phyloP scores from a whole-genome alignment of 768 basidiomycete genomes.

The Auricularia heimuer region DNA sequence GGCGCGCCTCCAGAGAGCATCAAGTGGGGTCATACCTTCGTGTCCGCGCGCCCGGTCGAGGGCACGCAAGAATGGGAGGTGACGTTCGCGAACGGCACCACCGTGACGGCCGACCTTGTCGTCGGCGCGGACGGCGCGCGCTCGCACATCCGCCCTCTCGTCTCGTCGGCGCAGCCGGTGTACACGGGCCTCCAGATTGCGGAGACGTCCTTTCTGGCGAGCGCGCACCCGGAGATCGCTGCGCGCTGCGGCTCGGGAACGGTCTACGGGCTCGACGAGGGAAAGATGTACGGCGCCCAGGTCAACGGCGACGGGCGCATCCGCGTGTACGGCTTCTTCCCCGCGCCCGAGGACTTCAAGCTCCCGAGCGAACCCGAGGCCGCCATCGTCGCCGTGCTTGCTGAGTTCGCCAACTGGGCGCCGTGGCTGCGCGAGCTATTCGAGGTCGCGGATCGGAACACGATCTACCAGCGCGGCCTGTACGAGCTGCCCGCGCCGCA shows the following conservation, averaged over 20 bases:
- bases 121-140: conserved; percentile 11
- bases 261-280: conserved; percentile 18
- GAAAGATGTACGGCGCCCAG: conserved; percentile 22
- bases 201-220: conserved; percentile 6
- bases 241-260: conserved; percentile 21
- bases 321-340: conserved; percentile 15
- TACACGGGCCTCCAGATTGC: conserved; percentile 23
- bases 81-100: not conserved
- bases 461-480: conserved; percentile 1
- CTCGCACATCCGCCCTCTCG: conserved; percentile 27
- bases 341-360: conserved; percentile 1
- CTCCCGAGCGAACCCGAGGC: not conserved
- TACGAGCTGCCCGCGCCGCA: conserved; percentile 7
- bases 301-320: conserved; percentile 20
- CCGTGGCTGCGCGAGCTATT: not conserved
- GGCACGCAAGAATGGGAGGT: not conserved
- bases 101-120: conserved; percentile 14
- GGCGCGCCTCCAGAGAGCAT: not conserved
- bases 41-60: not conserved
- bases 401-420: not conserved
- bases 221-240: too few species aligned
- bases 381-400: not conserved
- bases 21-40: not conserved
- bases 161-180: conserved; percentile 21
- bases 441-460: not conserved